phyloP scores from a whole-genome alignment of 768 basidiomycete species.

The Gelatoporia subvermispora region DNA sequence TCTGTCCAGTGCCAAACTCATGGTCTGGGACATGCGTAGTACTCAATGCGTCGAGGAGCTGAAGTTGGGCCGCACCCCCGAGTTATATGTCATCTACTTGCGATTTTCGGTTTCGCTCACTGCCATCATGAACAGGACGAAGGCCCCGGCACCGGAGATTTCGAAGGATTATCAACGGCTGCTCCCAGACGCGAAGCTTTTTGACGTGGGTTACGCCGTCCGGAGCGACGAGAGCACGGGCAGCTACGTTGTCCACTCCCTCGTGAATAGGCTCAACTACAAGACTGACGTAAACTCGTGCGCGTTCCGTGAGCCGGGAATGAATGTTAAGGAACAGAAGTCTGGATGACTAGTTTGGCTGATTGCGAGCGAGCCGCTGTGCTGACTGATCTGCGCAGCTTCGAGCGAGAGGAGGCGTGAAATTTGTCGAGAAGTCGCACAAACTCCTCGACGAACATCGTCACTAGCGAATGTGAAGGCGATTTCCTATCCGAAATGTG shows the following conservation, averaged over 20 bases:
- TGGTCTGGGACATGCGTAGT: no score
- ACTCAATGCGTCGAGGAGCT: no score
- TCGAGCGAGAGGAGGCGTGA: conserved; percentile 61
- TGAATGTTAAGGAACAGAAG: conserved; percentile 73
- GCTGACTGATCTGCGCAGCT: conserved; percentile 35
- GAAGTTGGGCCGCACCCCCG: no score
- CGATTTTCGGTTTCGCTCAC: not conserved
- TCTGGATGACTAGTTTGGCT: conserved; percentile 43
- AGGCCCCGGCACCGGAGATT: conserved; percentile 76
- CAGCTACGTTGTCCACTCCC: conserved; percentile 91
- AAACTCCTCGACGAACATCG: conserved; percentile 37
- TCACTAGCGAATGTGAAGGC: not conserved
- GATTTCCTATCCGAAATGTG: no score
- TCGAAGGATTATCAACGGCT: conserved; percentile 96
- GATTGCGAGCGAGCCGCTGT: not conserved
- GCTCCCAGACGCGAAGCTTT: conserved; percentile 60
- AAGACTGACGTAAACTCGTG: conserved; percentile 85
- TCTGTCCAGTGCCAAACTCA: no score
- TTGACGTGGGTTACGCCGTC: conserved; percentile 89
- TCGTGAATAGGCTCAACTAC: conserved; percentile 81
- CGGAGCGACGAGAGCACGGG: conserved; percentile 92
- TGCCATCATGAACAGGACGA: conserved; percentile 38
- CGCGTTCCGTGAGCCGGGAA: conserved; percentile 83
- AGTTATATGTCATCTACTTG: conserved; percentile 48
- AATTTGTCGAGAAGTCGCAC: conserved; percentile 60